phyloP scores from a whole-genome alignment of 768 basidiomycete species.

The Crepidotus variabilis region DNA sequence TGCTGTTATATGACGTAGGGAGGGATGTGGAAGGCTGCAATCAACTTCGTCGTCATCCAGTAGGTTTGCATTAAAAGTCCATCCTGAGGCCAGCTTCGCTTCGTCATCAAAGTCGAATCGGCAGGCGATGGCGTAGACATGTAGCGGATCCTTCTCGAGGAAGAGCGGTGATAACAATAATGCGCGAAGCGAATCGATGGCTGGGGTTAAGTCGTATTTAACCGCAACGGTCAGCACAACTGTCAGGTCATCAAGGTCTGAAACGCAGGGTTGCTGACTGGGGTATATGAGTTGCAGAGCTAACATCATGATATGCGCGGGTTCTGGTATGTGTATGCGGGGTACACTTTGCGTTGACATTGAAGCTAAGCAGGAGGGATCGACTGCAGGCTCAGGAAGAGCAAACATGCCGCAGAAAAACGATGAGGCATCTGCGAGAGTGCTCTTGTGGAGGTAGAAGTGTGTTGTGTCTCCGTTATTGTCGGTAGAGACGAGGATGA shows the following conservation, averaged over 20 bases:
- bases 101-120: constrained; percentile 64
- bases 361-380: constrained; percentile 11
- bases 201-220: constrained; percentile 61
- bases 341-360: constrained; percentile 21
- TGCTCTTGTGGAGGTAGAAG: constrained; percentile 59
- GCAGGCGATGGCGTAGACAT: constrained; percentile 70
- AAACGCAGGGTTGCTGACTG: constrained; percentile 47
- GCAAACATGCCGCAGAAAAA: constrained; percentile 71
- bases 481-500: constrained; percentile 24
- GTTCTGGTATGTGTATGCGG: constrained; percentile 55
- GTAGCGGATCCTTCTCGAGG: constrained; percentile 43
- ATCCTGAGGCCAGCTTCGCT: constrained; percentile 53
- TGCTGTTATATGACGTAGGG: constrained; percentile 52
- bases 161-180: constrained; percentile 49
- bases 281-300: constrained; percentile 65
- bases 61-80: constrained; percentile 51
- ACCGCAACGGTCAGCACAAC: constrained; percentile 47
- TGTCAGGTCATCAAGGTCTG: constrained; percentile 50
- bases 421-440: constrained; percentile 60
- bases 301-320: constrained; percentile 36
- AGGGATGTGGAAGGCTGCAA: constrained; percentile 26
- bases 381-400: constrained; percentile 46
- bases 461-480: constrained; percentile 33
- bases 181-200: constrained; percentile 44
- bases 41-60: constrained; percentile 58